phyloP scores from a whole-genome alignment of 371 early-diverging fungal genomes.

The Syncephalis plumigaleata region DNA sequence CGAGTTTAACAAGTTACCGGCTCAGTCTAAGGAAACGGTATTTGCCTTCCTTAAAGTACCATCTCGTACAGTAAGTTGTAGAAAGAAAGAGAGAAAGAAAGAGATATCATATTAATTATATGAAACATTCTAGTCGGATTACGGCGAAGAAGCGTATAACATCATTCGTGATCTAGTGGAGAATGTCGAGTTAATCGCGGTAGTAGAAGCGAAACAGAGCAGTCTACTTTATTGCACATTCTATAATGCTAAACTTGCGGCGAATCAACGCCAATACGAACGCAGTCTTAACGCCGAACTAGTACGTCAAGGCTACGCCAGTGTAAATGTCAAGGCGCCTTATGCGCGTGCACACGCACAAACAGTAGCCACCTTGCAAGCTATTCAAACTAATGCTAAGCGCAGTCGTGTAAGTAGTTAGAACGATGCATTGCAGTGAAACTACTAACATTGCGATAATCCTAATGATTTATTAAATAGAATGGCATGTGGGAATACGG shows the following conservation, averaged over 20 bases:
- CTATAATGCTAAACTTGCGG: conserved; percentile 27
- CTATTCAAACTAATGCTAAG: conserved; percentile 34
- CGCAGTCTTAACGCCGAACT: conserved; percentile 51
- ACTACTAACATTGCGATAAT: too few relatives aligned
- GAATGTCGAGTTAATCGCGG: conserved; percentile 56
- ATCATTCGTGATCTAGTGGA: conserved; percentile 43
- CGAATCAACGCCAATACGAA: conserved; percentile 19
- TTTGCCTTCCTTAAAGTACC: conserved; percentile 70
- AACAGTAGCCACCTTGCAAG: conserved; percentile 26
- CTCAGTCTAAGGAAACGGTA: conserved; percentile 69
- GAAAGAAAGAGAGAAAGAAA: conserved; percentile 9
- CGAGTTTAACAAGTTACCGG: conserved; percentile 40
- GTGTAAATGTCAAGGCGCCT: conserved; percentile 10
- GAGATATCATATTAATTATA: not conserved
- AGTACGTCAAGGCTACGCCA: conserved; percentile 57
- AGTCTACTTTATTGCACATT: conserved; percentile 51
- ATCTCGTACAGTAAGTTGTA: too few relatives aligned
- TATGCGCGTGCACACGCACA: conserved; percentile 32
- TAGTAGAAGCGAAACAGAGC: conserved; percentile 38
- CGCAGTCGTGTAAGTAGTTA: conserved; percentile 31
- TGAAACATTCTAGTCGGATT: conserved; percentile 47
- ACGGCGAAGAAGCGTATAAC: conserved; percentile 54
- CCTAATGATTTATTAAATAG: conserved; percentile 8
- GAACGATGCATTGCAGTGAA: not conserved
- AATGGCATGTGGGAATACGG: conserved; percentile 80